Evolutionary conservation across 2,329 filamentous ascomycete species (phyloP).

Genomic region (Colletotrichum cuscutae): DNA sequence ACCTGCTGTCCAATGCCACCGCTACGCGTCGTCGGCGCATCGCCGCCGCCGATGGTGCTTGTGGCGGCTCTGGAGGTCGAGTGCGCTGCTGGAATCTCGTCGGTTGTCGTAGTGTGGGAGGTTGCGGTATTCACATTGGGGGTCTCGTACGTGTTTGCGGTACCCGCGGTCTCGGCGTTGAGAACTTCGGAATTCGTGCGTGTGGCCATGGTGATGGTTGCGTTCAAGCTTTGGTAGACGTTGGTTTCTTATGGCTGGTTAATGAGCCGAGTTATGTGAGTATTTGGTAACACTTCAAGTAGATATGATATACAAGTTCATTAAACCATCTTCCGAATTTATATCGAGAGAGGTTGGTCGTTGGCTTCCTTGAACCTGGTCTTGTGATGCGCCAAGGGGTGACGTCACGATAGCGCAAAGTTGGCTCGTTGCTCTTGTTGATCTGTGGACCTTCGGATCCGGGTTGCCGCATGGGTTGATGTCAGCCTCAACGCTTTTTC

Average conservation of each 20-base stretch:
- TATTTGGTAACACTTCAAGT: background rate
- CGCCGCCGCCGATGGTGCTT: conserved; percentile 21
- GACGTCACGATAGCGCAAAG: conserved; percentile 33
- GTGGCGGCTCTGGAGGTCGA: background rate
- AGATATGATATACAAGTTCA: background rate
- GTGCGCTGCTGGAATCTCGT: background rate
- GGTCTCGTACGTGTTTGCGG: background rate
- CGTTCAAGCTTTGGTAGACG: background rate
- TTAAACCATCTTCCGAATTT: background rate
- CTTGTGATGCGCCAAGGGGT: conserved; percentile 28
- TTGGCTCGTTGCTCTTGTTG: background rate
- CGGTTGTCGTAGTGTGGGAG: background rate
- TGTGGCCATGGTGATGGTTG: background rate
- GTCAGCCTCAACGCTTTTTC: background rate
- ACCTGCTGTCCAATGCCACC: conserved; percentile 19
- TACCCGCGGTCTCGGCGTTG: background rate
- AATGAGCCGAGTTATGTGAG: background rate
- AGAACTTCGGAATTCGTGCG: conserved; percentile 23
- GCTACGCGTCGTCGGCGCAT: conserved; percentile 27
- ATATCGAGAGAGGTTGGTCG: background rate
- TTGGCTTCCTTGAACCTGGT: conserved; percentile 15
- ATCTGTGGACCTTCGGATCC: conserved; percentile 5
- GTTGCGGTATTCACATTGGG: background rate
- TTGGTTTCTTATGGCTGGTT: background rate
- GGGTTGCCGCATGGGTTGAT: conserved; percentile 11